Evolutionary conservation across 148 eudicot species (phyloP).

Genomic region (Rhododendron ovatum): DNA sequence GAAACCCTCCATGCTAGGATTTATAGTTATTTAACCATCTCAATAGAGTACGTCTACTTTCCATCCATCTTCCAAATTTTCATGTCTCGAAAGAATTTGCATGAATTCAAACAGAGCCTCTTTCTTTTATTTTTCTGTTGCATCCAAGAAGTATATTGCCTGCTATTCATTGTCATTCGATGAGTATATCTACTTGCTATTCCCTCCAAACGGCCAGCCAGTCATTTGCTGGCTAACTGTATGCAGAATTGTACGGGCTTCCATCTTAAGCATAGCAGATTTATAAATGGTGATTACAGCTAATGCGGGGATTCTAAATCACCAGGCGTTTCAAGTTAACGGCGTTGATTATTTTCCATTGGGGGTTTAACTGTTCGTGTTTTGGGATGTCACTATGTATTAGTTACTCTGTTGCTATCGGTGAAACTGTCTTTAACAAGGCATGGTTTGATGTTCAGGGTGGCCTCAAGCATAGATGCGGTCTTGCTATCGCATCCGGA

Average conservation of each 20-base stretch:
- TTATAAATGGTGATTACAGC: background rate
- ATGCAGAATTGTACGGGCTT: background rate
- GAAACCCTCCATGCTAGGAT: background rate
- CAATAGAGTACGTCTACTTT: background rate
- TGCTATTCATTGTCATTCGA: background rate
- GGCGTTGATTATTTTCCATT: background rate
- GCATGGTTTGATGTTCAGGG: constrained; percentile 42
- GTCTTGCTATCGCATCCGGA: constrained; percentile 85
- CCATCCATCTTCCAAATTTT: background rate
- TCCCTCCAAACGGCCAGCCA: background rate
- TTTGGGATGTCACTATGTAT: background rate
- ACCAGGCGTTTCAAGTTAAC: background rate
- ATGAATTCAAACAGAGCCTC: background rate
- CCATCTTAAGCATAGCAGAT: background rate
- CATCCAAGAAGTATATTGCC: background rate
- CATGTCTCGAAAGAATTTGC: background rate
- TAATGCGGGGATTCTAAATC: background rate
- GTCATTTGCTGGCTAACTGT: background rate
- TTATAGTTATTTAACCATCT: background rate
- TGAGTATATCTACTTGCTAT: background rate
- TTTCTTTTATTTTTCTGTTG: background rate
- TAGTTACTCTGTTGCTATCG: background rate
- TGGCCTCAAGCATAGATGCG: constrained; percentile 84
- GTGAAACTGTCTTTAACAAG: background rate
- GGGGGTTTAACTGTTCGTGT: background rate